phyloP scores from a whole-genome alignment of 768 basidiomycete genomes.

The Neoboletus magnificus region DNA sequence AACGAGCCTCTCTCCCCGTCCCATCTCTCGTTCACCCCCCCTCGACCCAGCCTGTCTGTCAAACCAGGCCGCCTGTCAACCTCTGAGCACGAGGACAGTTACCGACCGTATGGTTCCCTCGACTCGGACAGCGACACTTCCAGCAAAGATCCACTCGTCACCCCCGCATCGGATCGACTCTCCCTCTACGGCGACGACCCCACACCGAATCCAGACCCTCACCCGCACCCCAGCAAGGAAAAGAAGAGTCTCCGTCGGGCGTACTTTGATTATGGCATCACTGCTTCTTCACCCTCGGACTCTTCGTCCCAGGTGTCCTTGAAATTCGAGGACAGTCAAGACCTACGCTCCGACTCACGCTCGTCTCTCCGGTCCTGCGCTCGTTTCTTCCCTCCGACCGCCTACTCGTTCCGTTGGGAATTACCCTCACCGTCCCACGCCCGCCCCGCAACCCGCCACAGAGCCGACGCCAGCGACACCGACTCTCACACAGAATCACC shows the following conservation, averaged over 20 bases:
- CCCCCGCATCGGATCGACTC: not conserved
- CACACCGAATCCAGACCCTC: not conserved
- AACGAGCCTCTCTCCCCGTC: not conserved
- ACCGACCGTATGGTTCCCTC: not conserved
- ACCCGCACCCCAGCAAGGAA: slow-evolving; percentile 10
- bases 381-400: not conserved
- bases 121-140: slow-evolving; percentile 17
- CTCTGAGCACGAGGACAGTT: not conserved
- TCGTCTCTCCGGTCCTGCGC: not conserved
- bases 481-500: slow-evolving; percentile 8
- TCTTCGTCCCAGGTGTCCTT: not conserved
- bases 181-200: slow-evolving; percentile 9
- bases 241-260: slow-evolving; percentile 15
- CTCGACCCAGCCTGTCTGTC: not conserved
- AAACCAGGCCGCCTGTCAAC: not conserved
- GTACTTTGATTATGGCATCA: slow-evolving; percentile 23
- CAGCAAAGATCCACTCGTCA: slow-evolving; percentile 1
- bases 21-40: not conserved
- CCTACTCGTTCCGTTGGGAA: slow-evolving; percentile 20
- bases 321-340: slow-evolving; percentile 7
- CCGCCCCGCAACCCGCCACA: slow-evolving; percentile 1
- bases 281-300: not conserved
- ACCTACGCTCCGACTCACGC: not conserved
- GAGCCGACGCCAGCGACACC: not conserved
- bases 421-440: slow-evolving; percentile 13